Conservation (phyloP, 1,139 yeast species). For the Kluyveromyces marxianus region DNA sequence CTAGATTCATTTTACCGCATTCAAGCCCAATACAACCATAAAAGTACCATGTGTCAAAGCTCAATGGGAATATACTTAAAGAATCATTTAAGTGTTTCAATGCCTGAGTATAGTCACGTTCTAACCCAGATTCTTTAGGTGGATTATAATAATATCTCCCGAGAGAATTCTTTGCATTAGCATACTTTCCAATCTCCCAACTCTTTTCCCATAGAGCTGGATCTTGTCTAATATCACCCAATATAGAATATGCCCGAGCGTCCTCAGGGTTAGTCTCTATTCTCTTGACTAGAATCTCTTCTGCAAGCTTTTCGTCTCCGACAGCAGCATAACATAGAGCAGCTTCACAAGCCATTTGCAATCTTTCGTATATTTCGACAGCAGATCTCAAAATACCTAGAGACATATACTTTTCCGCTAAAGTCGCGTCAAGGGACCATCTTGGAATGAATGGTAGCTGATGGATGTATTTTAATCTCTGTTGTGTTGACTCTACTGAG, state of each 20-base stretch:
- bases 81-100: slow-evolving; percentile 69
- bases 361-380: slow-evolving; percentile 76
- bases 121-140: slow-evolving; percentile 46
- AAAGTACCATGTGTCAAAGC: slow-evolving; percentile 80
- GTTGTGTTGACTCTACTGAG: slow-evolving; percentile 16
- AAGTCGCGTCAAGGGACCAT: slow-evolving; percentile 73
- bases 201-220: slow-evolving; percentile 76
- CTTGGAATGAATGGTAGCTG: slow-evolving; percentile 73
- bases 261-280: slow-evolving; percentile 57
- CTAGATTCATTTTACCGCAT: slow-evolving; percentile 59
- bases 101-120: slow-evolving; percentile 48
- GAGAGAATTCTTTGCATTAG: slow-evolving; percentile 79
- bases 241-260: slow-evolving; percentile 75
- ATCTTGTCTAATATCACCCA: slow-evolving; percentile 80
- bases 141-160: slow-evolving; percentile 67
- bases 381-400: slow-evolving; percentile 85
- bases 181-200: slow-evolving; percentile 79
- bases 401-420: slow-evolving; percentile 85
- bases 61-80: slow-evolving; percentile 66
- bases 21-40: slow-evolving; percentile 91
- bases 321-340: slow-evolving; percentile 88
- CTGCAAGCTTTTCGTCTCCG: slow-evolving; percentile 67
- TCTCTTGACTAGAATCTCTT: slow-evolving; percentile 47
- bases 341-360: slow-evolving; percentile 71
- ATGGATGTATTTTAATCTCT: slow-evolving; percentile 63